phyloP scores from a whole-genome alignment of 192 early-diverging fungal genomes.

The Entomortierella parvispora region DNA sequence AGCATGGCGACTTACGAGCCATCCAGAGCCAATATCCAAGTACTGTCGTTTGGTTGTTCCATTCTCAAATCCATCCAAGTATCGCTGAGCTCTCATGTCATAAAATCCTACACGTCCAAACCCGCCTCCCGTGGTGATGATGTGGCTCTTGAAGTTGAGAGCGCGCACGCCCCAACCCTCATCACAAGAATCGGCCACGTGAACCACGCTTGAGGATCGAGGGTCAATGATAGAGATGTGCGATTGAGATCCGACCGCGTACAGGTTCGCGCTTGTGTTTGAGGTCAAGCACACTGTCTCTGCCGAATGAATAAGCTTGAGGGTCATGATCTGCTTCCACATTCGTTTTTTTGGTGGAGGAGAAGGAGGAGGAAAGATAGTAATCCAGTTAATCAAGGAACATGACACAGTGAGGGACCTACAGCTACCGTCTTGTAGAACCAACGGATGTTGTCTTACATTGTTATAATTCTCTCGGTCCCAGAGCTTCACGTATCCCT shows the following conservation, averaged over 20 bases:
- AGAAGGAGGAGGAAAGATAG: neutral
- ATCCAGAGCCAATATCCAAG: slow-evolving; percentile 58
- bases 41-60: slow-evolving; percentile 26
- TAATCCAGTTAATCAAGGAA: neutral
- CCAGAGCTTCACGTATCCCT: slow-evolving; percentile 74
- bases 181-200: slow-evolving; percentile 65
- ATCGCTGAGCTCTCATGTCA: slow-evolving; percentile 65
- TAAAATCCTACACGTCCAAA: slow-evolving; percentile 71
- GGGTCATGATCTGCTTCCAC: slow-evolving; percentile 14
- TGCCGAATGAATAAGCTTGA: slow-evolving; percentile 20
- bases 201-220: slow-evolving; percentile 46
- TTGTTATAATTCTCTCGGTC: slow-evolving; percentile 51
- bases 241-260: slow-evolving; percentile 54
- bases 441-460: slow-evolving; percentile 8
- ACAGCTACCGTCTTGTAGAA: too few species aligned
- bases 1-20: slow-evolving; percentile 45
- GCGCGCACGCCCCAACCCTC: slow-evolving; percentile 78
- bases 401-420: too few species aligned
- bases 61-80: slow-evolving; percentile 51
- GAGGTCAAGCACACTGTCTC: slow-evolving; percentile 54
- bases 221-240: slow-evolving; percentile 53
- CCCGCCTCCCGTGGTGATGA: slow-evolving; percentile 72
- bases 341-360: neutral
- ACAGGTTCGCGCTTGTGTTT: slow-evolving; percentile 39
- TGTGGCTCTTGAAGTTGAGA: slow-evolving; percentile 54